phyloP scores from a whole-genome alignment of 176 grass and related monocot genomes.

The Rhynchospora breviuscula region DNA sequence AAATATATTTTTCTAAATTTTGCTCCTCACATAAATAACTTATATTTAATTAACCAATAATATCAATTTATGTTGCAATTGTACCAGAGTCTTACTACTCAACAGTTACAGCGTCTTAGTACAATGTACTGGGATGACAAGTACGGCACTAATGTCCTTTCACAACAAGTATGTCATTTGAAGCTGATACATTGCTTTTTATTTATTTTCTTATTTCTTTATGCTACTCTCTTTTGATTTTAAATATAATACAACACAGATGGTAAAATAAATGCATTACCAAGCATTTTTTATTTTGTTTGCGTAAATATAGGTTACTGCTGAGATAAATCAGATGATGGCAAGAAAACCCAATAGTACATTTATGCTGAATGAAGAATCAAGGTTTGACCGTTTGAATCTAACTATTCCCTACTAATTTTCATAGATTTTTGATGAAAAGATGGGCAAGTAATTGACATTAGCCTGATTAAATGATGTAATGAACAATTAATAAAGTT shows the following conservation, averaged over 20 bases:
- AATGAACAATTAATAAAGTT: neutral
- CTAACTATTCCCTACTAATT: neutral
- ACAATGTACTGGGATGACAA: constrained; percentile 89
- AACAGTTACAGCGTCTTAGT: constrained; percentile 82
- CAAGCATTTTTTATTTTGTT: neutral
- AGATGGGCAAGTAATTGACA: neutral
- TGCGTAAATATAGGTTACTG: neutral
- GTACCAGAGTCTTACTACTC: constrained; percentile 69
- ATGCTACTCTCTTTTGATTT: neutral
- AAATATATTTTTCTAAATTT: constrained; percentile 29
- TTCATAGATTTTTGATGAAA: neutral
- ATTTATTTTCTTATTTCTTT: neutral
- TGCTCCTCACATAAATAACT: neutral
- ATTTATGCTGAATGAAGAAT: constrained; percentile 69
- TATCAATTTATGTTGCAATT: constrained; percentile 27
- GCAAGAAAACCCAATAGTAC: constrained; percentile 24
- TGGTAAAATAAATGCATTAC: neutral
- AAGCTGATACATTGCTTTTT: neutral
- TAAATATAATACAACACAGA: neutral
- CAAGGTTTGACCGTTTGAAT: constrained; percentile 42
- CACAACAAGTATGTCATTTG: constrained; percentile 56
- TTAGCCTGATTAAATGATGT: neutral
- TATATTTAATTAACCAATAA: neutral
- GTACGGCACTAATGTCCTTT: constrained; percentile 78
- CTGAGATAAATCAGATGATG: constrained; percentile 24